Percentiles rank a stretch among this genome's conserved stretches.
Conservation (phyloP, 345 rosid species). For the Salix dunnii region DNA sequence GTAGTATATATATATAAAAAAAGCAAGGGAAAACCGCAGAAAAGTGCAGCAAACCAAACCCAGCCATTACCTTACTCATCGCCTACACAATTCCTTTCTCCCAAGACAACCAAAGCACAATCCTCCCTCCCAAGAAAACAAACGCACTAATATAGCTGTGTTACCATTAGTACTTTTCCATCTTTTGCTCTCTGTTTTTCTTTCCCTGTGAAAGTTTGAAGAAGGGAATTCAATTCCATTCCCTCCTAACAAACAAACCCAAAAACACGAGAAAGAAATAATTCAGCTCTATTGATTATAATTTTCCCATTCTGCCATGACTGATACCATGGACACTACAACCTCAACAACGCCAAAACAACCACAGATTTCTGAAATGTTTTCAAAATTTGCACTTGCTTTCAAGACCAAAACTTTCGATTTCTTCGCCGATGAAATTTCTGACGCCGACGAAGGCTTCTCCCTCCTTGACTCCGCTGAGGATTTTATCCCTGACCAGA, state of each 20-base stretch:
- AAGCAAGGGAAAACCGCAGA: background rate
- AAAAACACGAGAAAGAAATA: background rate
- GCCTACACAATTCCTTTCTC: slow-evolving; percentile 49
- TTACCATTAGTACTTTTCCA: background rate
- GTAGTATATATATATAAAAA: background rate
- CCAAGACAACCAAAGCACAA: slow-evolving; percentile 53
- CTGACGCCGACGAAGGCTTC: slow-evolving; percentile 43
- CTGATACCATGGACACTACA: slow-evolving; percentile 39
- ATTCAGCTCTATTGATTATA: background rate
- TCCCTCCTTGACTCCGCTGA: slow-evolving; percentile 78
- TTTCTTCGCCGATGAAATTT: slow-evolving; percentile 43
- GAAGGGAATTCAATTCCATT: background rate
- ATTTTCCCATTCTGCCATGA: slow-evolving; percentile 21
- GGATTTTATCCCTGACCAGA: slow-evolving; percentile 87
- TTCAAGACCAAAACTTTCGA: slow-evolving; percentile 89
- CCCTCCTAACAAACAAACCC: background rate
- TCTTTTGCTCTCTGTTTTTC: slow-evolving; percentile 1
- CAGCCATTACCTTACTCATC: background rate
- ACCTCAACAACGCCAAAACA: slow-evolving; percentile 37
- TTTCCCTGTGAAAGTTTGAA: background rate
- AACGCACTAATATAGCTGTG: background rate
- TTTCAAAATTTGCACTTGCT: slow-evolving; percentile 89
- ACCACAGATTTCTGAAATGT: slow-evolving; percentile 85
- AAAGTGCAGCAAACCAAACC: slow-evolving; percentile 15
- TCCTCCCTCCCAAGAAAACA: slow-evolving; percentile 10